Conservation (phyloP, 2,329 filamentous ascomycete genomes). For the Colletotrichum somersetense region DNA sequence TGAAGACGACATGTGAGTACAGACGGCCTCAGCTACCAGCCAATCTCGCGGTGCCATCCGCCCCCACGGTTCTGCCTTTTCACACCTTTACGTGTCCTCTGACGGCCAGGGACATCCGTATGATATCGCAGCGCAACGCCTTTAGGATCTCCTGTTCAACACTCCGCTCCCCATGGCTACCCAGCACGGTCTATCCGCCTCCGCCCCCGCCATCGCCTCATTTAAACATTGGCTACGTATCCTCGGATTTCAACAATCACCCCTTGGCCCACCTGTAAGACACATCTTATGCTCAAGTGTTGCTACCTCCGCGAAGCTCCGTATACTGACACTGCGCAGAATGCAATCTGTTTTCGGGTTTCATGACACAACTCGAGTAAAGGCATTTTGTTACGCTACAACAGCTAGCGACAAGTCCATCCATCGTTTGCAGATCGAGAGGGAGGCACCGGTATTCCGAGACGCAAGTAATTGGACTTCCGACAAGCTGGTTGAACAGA, state of each 20-base stretch:
- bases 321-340: slow-evolving; percentile 50
- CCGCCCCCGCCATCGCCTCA: slow-evolving; percentile 84
- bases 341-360: slow-evolving; percentile 99
- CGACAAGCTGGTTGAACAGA: slow-evolving; percentile 86
- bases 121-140: slow-evolving; percentile 95
- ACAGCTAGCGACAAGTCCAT: slow-evolving; percentile 90
- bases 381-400: slow-evolving; percentile 95
- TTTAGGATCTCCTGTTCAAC: slow-evolving; percentile 93
- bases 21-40: slow-evolving; percentile 79
- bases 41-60: slow-evolving; percentile 81
- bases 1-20: slow-evolving; percentile 72
- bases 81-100: slow-evolving; percentile 97
- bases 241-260: slow-evolving; percentile 99
- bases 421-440: slow-evolving; percentile 93
- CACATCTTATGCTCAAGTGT: not conserved
- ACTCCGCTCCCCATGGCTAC: slow-evolving; percentile 87
- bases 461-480: slow-evolving; percentile 90
- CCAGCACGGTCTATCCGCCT: slow-evolving; percentile 83
- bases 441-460: slow-evolving; percentile 89
- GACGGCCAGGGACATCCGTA: slow-evolving; percentile 89
- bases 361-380: slow-evolving; percentile 79
- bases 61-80: slow-evolving; percentile 95
- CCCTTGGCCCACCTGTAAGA: slow-evolving; percentile 87
- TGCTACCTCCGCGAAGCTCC: not conserved
- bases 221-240: slow-evolving; percentile 95